Evolutionary conservation across 495 filamentous ascomycete genomes (phyloP).

Genomic region (Talaromyces trachyspermus): DNA sequence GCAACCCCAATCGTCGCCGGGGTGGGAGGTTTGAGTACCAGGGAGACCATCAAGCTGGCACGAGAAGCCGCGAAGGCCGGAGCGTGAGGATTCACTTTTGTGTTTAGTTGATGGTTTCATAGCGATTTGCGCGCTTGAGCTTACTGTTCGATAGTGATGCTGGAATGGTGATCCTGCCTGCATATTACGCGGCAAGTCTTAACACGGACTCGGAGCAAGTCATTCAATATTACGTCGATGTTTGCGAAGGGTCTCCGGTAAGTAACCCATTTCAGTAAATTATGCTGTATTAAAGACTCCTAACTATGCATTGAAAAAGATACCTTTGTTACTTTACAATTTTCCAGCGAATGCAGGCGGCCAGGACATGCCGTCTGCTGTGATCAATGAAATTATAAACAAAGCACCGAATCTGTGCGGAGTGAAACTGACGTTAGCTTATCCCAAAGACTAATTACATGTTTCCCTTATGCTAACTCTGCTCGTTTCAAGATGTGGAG

Average conservation of each 20-base stretch:
- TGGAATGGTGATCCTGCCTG: slow-evolving; percentile 19
- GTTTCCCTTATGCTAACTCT: neutral
- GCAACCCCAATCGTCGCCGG: slow-evolving; percentile 16
- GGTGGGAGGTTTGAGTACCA: slow-evolving; percentile 15
- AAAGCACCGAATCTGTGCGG: slow-evolving; percentile 14
- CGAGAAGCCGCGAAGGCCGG: slow-evolving; percentile 14
- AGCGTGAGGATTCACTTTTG: slow-evolving; percentile 10
- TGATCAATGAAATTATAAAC: slow-evolving; percentile 13
- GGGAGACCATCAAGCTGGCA: slow-evolving; percentile 14
- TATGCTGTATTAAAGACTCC: neutral
- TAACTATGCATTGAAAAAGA: slow-evolving; percentile 7
- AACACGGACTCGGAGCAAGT: slow-evolving; percentile 13
- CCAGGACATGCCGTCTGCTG: slow-evolving; percentile 18
- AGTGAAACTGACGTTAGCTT: slow-evolving; percentile 16
- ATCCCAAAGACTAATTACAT: neutral
- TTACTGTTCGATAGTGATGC: slow-evolving; percentile 12
- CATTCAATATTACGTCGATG: slow-evolving; percentile 17
- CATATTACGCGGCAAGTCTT: slow-evolving; percentile 19
- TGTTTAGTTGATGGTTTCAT: neutral
- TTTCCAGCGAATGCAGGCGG: slow-evolving; percentile 18
- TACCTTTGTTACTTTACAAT: slow-evolving; percentile 17
- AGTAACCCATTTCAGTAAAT: neutral
- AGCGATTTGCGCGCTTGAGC: neutral
- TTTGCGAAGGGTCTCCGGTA: slow-evolving; percentile 17
- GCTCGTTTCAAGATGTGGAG: slow-evolving; percentile 13